These are phyloP conservation scores for Mycena vitilis DNA, from an alignment of 768 basidiomycete genomes.

Conservation along the genomic window DNA sequence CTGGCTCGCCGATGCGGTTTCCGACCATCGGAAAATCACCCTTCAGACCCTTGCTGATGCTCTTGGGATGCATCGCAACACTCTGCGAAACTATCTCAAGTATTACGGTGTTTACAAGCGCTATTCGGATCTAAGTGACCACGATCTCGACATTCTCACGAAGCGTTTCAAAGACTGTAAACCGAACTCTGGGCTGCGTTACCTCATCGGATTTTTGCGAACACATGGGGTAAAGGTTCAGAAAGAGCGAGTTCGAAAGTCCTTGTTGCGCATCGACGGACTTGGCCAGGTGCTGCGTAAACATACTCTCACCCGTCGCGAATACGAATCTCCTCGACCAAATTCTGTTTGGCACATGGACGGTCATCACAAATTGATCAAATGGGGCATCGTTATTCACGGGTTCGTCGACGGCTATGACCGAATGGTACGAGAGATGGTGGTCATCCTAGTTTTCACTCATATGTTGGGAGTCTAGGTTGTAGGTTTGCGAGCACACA, in stretches of 20 bases:
- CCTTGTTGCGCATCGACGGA: background rate
- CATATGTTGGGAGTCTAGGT: background rate
- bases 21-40: background rate
- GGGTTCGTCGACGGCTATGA: slow-evolving; percentile 8
- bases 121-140: background rate
- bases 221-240: background rate
- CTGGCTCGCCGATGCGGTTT: background rate
- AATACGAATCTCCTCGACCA: background rate
- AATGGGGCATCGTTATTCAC: slow-evolving; percentile 10
- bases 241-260: background rate
- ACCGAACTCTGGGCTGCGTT: background rate
- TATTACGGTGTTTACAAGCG: background rate
- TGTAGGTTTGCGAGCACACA: background rate
- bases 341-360: slow-evolving; percentile 2
- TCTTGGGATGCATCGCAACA: slow-evolving; percentile 5
- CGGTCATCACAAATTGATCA: slow-evolving; percentile 1
- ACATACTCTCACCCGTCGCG: background rate
- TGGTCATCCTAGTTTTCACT: too few species aligned
- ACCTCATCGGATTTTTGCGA: background rate
- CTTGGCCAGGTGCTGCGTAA: background rate
- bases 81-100: slow-evolving; percentile 6
- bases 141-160: background rate
- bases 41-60: background rate
- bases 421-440: slow-evolving; percentile 2
- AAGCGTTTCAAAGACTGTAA: background rate